Base-by-base conservation (phyloP, 2,329 filamentous ascomycete species). In the Phyllosticta paracitricarpa region DNA sequence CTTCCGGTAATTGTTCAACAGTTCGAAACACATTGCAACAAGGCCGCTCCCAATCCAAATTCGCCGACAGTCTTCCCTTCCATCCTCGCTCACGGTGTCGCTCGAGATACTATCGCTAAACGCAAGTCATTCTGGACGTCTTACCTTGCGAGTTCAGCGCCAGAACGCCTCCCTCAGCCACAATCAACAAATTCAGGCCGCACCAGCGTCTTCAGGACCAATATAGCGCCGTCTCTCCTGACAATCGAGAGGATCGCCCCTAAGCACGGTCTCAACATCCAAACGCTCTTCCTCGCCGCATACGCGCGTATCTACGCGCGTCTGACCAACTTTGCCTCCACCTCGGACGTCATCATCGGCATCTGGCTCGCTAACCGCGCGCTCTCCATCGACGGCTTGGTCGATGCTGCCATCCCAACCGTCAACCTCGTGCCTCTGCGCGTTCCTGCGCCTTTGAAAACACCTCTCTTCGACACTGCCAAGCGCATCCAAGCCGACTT, bases 281-380 rank as follows among this genome's bases (percentile, higher is more conserved):
- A 96, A 65, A 80, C 89, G 0, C 70, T 94, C 0, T 86, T 96
- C 70, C 84, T 96, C 61, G 89, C 90, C 0, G 79, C 82, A 0
- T 89, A 88, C 65, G 84, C 88, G 2, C 82, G 80, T 64, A 68
- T 79, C 5, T 78, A 81, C 67, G 68, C 73, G 3, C 63, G 66
- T 19, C 60, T 72, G n/a, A 33, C 65, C 72, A 10, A 68, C 76
- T 30, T 30, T 12, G 17, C 52, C 4, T 24, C 54, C 2, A 62
- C 59, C 5, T 48, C 68, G 5, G 77, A 83, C 51, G 72, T 89
- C 1, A 75, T 90, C 0, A 80, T 96, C 57, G 92, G 91, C 1
- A 74, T 96, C 24, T 97, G 96, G 71, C 82, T 96, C 8, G 89
- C 91, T 52, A 96, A 95, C 70, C 83, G 91, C 58, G 80, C 81